Percentiles rank a stretch among this genome's conserved stretches.
phyloP scores from a whole-genome alignment of 1,139 yeast species.

The Debaryomycetaceae sp. region DNA sequence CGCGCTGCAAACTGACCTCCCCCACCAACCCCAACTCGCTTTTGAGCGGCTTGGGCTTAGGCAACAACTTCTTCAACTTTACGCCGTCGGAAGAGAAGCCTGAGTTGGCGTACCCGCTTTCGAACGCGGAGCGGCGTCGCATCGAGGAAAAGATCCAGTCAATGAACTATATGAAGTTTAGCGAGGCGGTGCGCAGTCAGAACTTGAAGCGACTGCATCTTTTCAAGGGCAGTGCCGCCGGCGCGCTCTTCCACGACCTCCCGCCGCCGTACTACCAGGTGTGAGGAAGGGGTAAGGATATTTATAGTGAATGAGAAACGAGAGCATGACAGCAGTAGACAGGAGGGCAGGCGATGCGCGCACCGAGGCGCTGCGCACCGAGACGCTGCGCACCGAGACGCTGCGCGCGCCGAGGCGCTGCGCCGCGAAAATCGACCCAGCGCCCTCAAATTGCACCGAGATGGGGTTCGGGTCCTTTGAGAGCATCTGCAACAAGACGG shows the following conservation, averaged over 20 bases:
- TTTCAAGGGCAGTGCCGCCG: neutral
- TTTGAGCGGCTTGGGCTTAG: slow-evolving; percentile 33
- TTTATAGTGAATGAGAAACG: neutral
- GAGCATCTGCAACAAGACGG: slow-evolving; percentile 59
- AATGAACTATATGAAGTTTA: slow-evolving; percentile 32
- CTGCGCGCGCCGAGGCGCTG: no score
- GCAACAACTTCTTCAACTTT: slow-evolving; percentile 32
- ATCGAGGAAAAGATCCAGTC: slow-evolving; percentile 18
- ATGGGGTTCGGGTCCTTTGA: slow-evolving; percentile 71
- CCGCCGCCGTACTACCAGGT: slow-evolving; percentile 12
- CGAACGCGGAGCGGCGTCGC: slow-evolving; percentile 11
- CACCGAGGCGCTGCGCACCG: no score
- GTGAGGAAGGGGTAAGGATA: neutral
- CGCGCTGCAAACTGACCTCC: slow-evolving; percentile 10
- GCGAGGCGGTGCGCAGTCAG: slow-evolving; percentile 11
- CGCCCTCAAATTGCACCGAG: slow-evolving; percentile 3
- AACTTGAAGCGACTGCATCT: slow-evolving; percentile 6
- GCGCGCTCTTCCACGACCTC: slow-evolving; percentile 14
- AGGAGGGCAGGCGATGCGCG: no score
- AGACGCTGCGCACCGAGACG: no score
- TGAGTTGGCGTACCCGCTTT: no score
- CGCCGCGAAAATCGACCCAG: no score
- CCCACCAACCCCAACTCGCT: slow-evolving; percentile 15
- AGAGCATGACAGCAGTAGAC: no score
- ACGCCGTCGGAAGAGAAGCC: slow-evolving; percentile 21